Evolutionary conservation across 352 stramenopile genomes (phyloP).

Genomic region (Phytophthora hibernalis): DNA sequence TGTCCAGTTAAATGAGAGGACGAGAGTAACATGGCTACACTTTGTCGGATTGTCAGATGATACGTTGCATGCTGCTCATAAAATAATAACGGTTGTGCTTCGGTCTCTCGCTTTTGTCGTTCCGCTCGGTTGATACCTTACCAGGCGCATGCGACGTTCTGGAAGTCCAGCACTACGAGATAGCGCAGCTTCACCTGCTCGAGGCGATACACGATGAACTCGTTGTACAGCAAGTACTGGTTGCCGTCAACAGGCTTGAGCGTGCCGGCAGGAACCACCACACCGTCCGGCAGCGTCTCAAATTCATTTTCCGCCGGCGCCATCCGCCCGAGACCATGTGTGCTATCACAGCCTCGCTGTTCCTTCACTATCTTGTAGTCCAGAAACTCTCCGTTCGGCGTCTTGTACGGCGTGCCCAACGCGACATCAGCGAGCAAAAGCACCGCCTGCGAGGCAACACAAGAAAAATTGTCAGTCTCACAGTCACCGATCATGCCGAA

Average conservation of each 20-base stretch:
- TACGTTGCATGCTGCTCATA: neutral
- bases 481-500: neutral
- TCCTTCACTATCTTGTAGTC: slow-evolving; percentile 36
- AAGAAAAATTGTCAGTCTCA: slow-evolving; percentile 1
- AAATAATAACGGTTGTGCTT: slow-evolving; percentile 12
- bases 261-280: slow-evolving; percentile 45
- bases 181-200: slow-evolving; percentile 58
- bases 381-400: slow-evolving; percentile 25
- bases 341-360: slow-evolving; percentile 37
- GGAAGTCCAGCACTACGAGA: slow-evolving; percentile 37
- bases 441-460: slow-evolving; percentile 19
- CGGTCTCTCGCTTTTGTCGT: neutral
- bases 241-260: slow-evolving; percentile 21
- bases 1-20: slow-evolving; percentile 29
- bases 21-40: slow-evolving; percentile 23
- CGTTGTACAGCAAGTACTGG: slow-evolving; percentile 50
- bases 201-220: slow-evolving; percentile 55
- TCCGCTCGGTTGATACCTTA: slow-evolving; percentile 11
- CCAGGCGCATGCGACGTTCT: slow-evolving; percentile 25
- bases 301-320: slow-evolving; percentile 30
- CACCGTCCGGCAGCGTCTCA: slow-evolving; percentile 39
- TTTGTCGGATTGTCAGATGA: neutral
- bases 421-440: slow-evolving; percentile 54
- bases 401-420: slow-evolving; percentile 39
- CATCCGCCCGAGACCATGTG: slow-evolving; percentile 43